Evolutionary conservation across 495 filamentous ascomycete genomes (phyloP), one percentile per base, ranked within the genome.

Genomic region (Trichoderma orchidacearum): DNA sequence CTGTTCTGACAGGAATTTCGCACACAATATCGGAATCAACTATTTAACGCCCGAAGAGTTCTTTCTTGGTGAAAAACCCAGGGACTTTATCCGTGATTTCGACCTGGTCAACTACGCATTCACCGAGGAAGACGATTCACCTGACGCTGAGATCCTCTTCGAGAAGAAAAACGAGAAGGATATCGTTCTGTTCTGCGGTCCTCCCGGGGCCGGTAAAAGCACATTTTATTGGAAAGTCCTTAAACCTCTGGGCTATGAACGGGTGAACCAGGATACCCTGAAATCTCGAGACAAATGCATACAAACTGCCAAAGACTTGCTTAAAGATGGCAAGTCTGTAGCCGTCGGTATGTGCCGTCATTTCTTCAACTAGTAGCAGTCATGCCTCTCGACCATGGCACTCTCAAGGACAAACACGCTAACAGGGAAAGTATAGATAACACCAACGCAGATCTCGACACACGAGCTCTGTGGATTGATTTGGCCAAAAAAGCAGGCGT

Each of bases 41-140:
- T 99, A 90, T 66, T 71, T 82, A 54, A 95, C 90, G 0, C 92
- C 93, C 0, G 94, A 97, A 62, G 91, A 95, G 63, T 94, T 85
- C 72, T 97, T 96, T 63, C 75, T 93, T 15, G 74, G 77, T 1
- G 77, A 86, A 57, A 59, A 74, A 18, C 75, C 84, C 0, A 72
- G 81, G 53, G 75, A 83, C 2, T 87, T 86, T 60, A 65, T 67
- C 4, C 74, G 85, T 38, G 72, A 80, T 0, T 95, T 96, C 59
- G 81, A 95, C 56, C 80, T 73, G 3, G 60, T 41, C 0, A 52
- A 63, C 8, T 70, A 71, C 56, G 67, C 70, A 8, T 73, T 66
- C 11, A 15, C 57, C 3, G 60, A 60, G 4, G 30, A 59, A 5
- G 59, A 58, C 5, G 48, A 21, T 12, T 50, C 36, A 12, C 54